These are phyloP conservation scores for Populus tomentosa DNA, from an alignment of 441 rosid genomes.

Conservation along the genomic window DNA sequence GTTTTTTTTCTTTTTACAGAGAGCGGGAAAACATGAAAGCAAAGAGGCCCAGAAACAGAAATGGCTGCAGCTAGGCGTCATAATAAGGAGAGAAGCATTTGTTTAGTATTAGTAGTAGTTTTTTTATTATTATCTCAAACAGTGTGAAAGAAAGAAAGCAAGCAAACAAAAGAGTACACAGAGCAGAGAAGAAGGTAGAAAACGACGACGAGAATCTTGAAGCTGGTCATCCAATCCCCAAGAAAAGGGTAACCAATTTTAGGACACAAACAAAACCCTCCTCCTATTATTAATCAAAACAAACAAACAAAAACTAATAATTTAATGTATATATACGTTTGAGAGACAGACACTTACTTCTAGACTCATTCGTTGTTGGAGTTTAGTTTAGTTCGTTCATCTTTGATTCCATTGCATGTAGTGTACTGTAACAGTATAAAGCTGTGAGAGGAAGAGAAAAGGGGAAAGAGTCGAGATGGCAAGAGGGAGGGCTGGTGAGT, in stretches of 20 bases:
- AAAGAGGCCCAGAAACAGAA: conserved; percentile 41
- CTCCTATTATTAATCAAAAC: neutral
- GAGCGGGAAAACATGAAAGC: conserved; percentile 74
- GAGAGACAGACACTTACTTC: neutral
- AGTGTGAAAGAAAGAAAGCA: conserved; percentile 26
- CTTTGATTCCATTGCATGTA: neutral
- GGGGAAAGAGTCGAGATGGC: neutral
- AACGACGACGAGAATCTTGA: conserved; percentile 36
- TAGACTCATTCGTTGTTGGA: neutral
- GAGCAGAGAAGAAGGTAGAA: conserved; percentile 27
- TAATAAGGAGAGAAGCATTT: neutral
- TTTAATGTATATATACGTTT: neutral
- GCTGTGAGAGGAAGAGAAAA: conserved; percentile 8
- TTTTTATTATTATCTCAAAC: conserved; percentile 26
- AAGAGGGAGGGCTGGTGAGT: neutral
- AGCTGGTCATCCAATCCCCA: conserved; percentile 27
- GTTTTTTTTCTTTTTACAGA: conserved; percentile 7
- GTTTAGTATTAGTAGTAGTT: neutral
- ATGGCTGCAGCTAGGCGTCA: conserved; percentile 3
- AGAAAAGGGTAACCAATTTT: conserved; percentile 16
- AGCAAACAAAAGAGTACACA: conserved; percentile 29
- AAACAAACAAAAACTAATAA: neutral
- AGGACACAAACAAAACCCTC: conserved; percentile 3
- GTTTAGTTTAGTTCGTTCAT: neutral
- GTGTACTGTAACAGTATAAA: neutral